Percentiles rank a stretch among this genome's conserved stretches.
phyloP scores from a whole-genome alignment of 2,329 filamentous ascomycete species.

The Cyphellophora europaea region DNA sequence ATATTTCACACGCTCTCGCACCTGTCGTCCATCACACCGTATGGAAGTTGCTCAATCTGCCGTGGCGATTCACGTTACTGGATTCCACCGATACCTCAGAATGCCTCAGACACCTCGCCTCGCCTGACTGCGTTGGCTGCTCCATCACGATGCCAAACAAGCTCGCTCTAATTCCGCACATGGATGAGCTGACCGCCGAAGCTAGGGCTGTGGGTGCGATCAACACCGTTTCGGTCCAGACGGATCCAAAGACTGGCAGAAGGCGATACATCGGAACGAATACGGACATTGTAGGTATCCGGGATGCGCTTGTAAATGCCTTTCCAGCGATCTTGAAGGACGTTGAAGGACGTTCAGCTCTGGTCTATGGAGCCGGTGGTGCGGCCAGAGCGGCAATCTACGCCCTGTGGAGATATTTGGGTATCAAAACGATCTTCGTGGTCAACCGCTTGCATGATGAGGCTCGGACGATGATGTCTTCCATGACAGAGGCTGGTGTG shows the following conservation, averaged over 20 bases:
- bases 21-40: neutral
- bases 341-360: slow-evolving; percentile 41
- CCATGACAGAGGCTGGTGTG: slow-evolving; percentile 1
- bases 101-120: neutral
- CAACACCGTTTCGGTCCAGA: slow-evolving; percentile 32
- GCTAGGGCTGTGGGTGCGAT: slow-evolving; percentile 32
- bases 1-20: neutral
- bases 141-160: slow-evolving; percentile 34
- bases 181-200: slow-evolving; percentile 29
- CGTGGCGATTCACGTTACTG: neutral
- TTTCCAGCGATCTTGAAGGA: slow-evolving; percentile 37
- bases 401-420: slow-evolving; percentile 42
- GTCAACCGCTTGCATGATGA: slow-evolving; percentile 18
- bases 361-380: slow-evolving; percentile 52
- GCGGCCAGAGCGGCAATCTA: slow-evolving; percentile 73
- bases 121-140: slow-evolving; percentile 30
- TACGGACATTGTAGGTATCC: slow-evolving; percentile 32
- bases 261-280: slow-evolving; percentile 34
- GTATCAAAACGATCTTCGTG: slow-evolving; percentile 20
- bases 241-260: slow-evolving; percentile 25
- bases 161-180: slow-evolving; percentile 27
- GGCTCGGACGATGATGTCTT: neutral
- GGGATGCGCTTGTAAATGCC: slow-evolving; percentile 28
- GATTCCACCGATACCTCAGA: neutral
- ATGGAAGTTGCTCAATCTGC: neutral